Evolutionary conservation across 805 yeast species (phyloP), one percentile per base, ranked within the genome.

Genomic region (Komagataella mondaviorum): DNA sequence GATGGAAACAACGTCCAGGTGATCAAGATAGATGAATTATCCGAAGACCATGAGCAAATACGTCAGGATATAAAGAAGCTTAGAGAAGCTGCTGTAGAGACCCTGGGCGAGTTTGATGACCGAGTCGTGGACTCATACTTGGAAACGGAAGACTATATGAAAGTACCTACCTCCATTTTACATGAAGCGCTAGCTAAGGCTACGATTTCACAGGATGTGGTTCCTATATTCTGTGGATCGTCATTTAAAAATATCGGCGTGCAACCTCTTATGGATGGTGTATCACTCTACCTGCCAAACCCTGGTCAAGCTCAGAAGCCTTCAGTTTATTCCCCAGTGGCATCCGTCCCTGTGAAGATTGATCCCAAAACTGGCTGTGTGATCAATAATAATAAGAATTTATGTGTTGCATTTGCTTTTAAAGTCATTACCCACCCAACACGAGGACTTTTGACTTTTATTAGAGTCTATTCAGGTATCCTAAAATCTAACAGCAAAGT

Each of bases 181-280:
- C 76, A 73, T 46, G 58, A 61, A 14, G 83, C 95, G 0, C 72
- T 93, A 6, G 71, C 86, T 50, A 69, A 67, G 22, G 80, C 85
- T 2, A 86, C 96, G 0, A 55, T 88, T 6, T 63, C 64, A 1
- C 74, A 76, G 48, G 64, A 68, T 44, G 72, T 87, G 1, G 76
- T 83, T 0, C 97, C 99, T 0, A 86, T 93, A 0, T 67, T 90
- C 44, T 89, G 97, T 65, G 99, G 99, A 10, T 86, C 97, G 1
- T 85, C 96, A 51, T 93, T 91, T 67, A 77, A 75, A 57, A 91
- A 91, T 63, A 85, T 91, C 48, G 99, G 99, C 23, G 96, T 93
- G 2, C 98, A 93, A 63, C 96, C 98, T 1, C 69, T 93, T 49
- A 67, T 93, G 66, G 97, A 91, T 65, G 90, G 95, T 0, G 76